Conservation (phyloP, 2,329 filamentous ascomycete genomes). For the Botrytis sinoallii region DNA sequence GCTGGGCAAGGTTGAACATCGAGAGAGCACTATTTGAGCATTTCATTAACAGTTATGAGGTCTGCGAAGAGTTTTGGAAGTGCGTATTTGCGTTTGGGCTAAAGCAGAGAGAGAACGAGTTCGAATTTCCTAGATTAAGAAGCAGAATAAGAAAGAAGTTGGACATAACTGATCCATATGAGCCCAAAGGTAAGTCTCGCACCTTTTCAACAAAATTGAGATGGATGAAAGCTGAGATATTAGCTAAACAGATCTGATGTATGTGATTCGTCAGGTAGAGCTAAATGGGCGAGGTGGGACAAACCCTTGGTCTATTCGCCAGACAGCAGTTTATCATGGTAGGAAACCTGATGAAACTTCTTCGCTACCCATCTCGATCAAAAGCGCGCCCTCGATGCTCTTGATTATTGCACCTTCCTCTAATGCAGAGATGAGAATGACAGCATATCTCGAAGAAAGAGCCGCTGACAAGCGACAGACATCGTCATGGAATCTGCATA, state of each 20-base stretch:
- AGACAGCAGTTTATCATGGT: slow-evolving; percentile 40
- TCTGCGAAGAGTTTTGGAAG: slow-evolving; percentile 27
- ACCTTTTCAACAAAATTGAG: not conserved
- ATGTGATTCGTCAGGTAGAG: slow-evolving; percentile 28
- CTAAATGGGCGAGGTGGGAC: slow-evolving; percentile 18
- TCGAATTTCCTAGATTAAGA: slow-evolving; percentile 26
- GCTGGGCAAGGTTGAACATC: slow-evolving; percentile 26
- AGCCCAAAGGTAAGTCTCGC: not conserved
- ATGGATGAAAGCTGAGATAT: not conserved
- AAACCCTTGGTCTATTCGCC: slow-evolving; percentile 40
- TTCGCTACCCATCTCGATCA: not conserved
- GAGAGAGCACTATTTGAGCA: slow-evolving; percentile 20
- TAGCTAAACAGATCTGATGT: slow-evolving; percentile 22
- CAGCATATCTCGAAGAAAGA: not conserved
- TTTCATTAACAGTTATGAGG: slow-evolving; percentile 20
- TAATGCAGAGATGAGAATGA: slow-evolving; percentile 16
- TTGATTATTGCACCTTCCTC: slow-evolving; percentile 24
- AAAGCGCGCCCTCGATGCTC: slow-evolving; percentile 9
- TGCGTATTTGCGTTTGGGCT: slow-evolving; percentile 28
- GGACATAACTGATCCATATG: not conserved
- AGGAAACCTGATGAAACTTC: not conserved
- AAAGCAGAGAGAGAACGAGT: slow-evolving; percentile 28
- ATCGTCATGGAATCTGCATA: slow-evolving; percentile 24
- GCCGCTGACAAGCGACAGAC: not conserved
- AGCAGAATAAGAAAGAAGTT: not conserved